These are phyloP conservation scores for Haberlea rhodopensis DNA, from an alignment of 257 asterid species.

Conservation along the genomic window DNA sequence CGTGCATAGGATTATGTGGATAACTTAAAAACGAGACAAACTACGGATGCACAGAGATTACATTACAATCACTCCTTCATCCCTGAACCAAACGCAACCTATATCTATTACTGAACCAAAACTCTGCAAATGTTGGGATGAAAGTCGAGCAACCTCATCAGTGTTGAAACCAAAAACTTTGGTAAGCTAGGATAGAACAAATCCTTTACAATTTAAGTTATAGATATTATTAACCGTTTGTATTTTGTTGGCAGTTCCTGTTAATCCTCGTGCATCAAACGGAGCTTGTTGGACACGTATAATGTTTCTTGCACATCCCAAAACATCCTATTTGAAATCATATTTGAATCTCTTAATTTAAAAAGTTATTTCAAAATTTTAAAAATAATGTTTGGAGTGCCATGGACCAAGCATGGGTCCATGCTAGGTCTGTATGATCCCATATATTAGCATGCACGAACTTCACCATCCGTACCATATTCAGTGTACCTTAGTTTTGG, in stretches of 20 bases:
- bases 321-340: not conserved
- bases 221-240: not conserved
- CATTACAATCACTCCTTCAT: too few species aligned
- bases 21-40: too few species aligned
- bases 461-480: too few species aligned
- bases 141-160: constrained; percentile 9
- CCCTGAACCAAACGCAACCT: too few species aligned
- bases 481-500: too few species aligned
- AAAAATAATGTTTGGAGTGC: not conserved
- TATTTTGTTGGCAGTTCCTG: not conserved
- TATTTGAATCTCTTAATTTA: not conserved
- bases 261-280: not conserved
- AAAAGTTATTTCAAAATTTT: not conserved
- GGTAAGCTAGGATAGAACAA: constrained; percentile 7
- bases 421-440: not conserved
- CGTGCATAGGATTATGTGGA: too few species aligned
- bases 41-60: too few species aligned
- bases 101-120: not conserved
- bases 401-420: not conserved
- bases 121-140: not conserved
- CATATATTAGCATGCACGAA: not conserved
- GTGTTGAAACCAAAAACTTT: constrained; percentile 4
- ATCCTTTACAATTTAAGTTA: not conserved
- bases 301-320: not conserved
- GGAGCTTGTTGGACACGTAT: not conserved